Evolutionary conservation across 768 basidiomycete species (phyloP).

Genomic region (Tylopilus sp.): DNA sequence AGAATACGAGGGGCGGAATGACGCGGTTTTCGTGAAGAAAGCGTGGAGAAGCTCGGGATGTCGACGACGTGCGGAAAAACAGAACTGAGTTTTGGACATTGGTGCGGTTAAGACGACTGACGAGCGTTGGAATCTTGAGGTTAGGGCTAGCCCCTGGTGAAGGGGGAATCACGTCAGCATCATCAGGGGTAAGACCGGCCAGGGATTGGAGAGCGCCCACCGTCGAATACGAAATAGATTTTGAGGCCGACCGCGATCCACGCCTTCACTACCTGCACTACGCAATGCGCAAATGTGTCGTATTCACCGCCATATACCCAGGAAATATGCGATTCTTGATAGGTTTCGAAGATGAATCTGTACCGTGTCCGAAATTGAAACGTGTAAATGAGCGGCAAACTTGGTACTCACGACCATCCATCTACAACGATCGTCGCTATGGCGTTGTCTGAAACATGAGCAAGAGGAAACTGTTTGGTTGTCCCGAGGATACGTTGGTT

Average conservation of each 20-base stretch:
- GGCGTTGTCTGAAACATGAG: slow-evolving; percentile 3
- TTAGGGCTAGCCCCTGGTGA: slow-evolving; percentile 60
- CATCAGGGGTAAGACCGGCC: not conserved
- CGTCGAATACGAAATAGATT: slow-evolving; percentile 80
- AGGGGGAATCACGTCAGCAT: slow-evolving; percentile 11
- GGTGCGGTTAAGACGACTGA: slow-evolving; percentile 55
- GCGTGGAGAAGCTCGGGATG: slow-evolving; percentile 58
- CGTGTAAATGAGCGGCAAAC: not conserved
- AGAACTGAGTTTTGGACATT: slow-evolving; percentile 60
- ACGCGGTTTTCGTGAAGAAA: slow-evolving; percentile 75
- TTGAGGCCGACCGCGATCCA: slow-evolving; percentile 67
- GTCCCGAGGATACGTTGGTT: slow-evolving; percentile 39
- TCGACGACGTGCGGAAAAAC: slow-evolving; percentile 76
- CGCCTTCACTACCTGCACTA: slow-evolving; percentile 51
- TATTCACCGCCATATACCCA: slow-evolving; percentile 92
- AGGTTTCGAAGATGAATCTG: slow-evolving; percentile 75
- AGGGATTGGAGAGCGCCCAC: slow-evolving; percentile 38
- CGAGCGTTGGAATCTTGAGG: slow-evolving; percentile 69
- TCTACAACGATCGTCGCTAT: slow-evolving; percentile 64
- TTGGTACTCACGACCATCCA: slow-evolving; percentile 76
- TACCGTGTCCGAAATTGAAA: slow-evolving; percentile 1
- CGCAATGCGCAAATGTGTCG: slow-evolving; percentile 45
- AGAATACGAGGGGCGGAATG: slow-evolving; percentile 63
- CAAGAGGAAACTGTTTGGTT: slow-evolving; percentile 29
- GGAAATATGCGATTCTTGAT: slow-evolving; percentile 56